Conservation (phyloP, 2,329 filamentous ascomycete genomes). For the Alternaria arbusti region DNA sequence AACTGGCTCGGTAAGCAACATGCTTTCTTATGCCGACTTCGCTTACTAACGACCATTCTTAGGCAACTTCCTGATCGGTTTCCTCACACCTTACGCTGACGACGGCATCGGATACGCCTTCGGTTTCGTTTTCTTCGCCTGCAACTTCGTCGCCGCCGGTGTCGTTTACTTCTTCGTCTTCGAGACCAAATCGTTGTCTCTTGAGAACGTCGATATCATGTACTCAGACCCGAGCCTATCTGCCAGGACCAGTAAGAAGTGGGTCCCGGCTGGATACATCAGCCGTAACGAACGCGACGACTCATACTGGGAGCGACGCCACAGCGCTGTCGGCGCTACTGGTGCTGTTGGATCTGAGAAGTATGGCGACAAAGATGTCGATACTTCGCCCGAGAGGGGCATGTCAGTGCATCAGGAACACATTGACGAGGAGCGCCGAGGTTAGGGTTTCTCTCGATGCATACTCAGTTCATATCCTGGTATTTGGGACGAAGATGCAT, state of each 20-base stretch:
- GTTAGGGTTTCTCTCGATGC: neutral
- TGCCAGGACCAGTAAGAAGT: constrained; percentile 40
- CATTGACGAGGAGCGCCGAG: constrained; percentile 1
- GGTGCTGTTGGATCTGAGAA: constrained; percentile 19
- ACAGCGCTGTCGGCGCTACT: constrained; percentile 24
- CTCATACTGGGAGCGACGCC: constrained; percentile 34
- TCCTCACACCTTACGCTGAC: constrained; percentile 45
- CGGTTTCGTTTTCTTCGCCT: constrained; percentile 47
- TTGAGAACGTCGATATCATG: constrained; percentile 47
- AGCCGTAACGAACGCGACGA: constrained; percentile 38
- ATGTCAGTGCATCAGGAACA: constrained; percentile 32
- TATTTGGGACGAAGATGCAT: neutral
- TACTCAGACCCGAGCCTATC: constrained; percentile 39
- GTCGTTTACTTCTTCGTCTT: constrained; percentile 46
- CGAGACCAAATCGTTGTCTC: constrained; percentile 42
- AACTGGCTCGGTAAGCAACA: constrained; percentile 37
- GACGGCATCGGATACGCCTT: constrained; percentile 42
- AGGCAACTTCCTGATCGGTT: constrained; percentile 49
- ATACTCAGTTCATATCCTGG: neutral
- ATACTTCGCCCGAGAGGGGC: constrained; percentile 28
- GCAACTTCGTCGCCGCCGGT: constrained; percentile 38
- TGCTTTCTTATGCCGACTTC: neutral
- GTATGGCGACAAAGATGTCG: constrained; percentile 22
- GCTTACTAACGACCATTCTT: constrained; percentile 23
- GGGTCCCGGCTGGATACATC: constrained; percentile 42